Evolutionary conservation across 495 filamentous ascomycete genomes (phyloP), one percentile per base, ranked within the genome.

Genomic region (Hypomontagnella submonticulosa): DNA sequence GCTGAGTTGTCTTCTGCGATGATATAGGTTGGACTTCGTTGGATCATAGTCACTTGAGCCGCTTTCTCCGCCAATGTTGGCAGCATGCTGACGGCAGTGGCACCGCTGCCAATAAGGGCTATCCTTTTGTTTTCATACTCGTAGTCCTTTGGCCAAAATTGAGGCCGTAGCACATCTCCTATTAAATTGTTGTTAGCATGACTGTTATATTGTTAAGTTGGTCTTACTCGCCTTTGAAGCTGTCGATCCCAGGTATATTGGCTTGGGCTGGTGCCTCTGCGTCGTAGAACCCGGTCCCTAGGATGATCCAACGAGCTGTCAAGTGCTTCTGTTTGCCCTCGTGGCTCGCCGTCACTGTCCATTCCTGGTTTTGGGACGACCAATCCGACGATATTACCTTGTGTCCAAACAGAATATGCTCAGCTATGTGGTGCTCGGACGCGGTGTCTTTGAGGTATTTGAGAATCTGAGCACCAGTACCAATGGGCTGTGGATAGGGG

Each of bases 281-380:
- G 67, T 88, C 80, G 63, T 80, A 84, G 70, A 86, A 88, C n/a
- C 86, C 86, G 0, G 84, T 86, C 49, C 80, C 77, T 38, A 85
- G 73, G 53, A 88, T 73, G 18, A 87, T 55, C 66, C 84, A 87
- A 2, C 79, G 78, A 4, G 80, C 74, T 4, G 57, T 74, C 38
- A 80, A 66, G 11, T 81, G 75, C 50, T 32, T 32, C 3, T 32
- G 5, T 18, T 12, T 11, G 11, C 19, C 36, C 12, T 49, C 32
- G 6, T 47, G 7, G 1, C 55, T 11, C 12, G 87, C 80, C 0
- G 70, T 57, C 9, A 89, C 72, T 16, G 76, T 77, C 87, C 88
- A 90, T 34, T 43, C 61, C 48, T 86, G 79, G 4, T 79, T 69
- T 4, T 75, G 63, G 0, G 79, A 74, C 1, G 79, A 84, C 85